Evolutionary conservation across 805 yeast genomes (phyloP).

Genomic region (Candida multigemmis): DNA sequence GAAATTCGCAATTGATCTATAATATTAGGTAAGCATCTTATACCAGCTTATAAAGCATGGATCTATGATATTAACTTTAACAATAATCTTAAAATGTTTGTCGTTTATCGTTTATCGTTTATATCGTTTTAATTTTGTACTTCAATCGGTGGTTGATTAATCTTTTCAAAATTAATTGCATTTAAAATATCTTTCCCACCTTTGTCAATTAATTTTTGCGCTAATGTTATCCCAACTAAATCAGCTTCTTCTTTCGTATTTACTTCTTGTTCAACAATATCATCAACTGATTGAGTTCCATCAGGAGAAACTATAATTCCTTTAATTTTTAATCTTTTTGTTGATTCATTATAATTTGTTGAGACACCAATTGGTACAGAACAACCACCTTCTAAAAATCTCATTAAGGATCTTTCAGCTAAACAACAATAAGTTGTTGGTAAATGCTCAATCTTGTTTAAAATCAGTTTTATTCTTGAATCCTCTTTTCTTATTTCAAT

Average conservation of each 20-base stretch:
- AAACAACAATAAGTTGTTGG: conserved; percentile 66
- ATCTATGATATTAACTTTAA: too few species aligned
- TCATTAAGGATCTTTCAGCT: conserved; percentile 83
- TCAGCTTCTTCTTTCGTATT: conserved; percentile 52
- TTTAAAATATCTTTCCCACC: conserved; percentile 86
- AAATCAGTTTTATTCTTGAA: conserved; percentile 43
- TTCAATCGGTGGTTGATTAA: conserved; percentile 29
- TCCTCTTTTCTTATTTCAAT: conserved; percentile 78
- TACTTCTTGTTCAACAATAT: conserved; percentile 29
- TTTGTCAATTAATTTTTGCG: conserved; percentile 50
- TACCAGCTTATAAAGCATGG: too few species aligned
- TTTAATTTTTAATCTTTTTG: conserved; percentile 41
- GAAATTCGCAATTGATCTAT: too few species aligned
- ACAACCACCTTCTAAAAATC: conserved; percentile 93
- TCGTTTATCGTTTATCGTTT: too few species aligned
- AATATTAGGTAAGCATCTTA: too few species aligned
- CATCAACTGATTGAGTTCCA: conserved; percentile 65
- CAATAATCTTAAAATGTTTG: too few species aligned
- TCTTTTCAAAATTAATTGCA: conserved; percentile 63
- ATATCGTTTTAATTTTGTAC: too few species aligned
- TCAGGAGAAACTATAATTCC: conserved; percentile 81
- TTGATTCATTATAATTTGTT: conserved; percentile 38
- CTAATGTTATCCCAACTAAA: conserved; percentile 60
- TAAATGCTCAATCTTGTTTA: conserved; percentile 56
- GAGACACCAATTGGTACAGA: conserved; percentile 94